Conservation (phyloP, 345 rosid genomes). For the Laguncularia racemosa region DNA sequence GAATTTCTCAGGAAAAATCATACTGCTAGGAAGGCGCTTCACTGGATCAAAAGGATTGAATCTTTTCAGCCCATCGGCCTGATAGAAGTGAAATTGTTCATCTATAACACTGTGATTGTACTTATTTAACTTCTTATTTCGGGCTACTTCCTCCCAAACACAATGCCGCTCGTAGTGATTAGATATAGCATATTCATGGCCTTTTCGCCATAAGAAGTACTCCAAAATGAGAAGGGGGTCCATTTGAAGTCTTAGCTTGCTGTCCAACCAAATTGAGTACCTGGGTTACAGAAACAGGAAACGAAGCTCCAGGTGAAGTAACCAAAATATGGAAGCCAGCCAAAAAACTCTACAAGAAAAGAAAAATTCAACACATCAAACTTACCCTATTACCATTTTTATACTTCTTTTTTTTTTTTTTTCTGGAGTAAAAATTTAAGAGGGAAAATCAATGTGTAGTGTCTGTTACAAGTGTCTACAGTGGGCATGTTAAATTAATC, state of each 20-base stretch:
- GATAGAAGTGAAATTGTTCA: slow-evolving; percentile 78
- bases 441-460: too few relatives aligned
- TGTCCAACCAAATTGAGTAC: slow-evolving; percentile 98
- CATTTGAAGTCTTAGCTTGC: slow-evolving; percentile 85
- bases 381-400: too few relatives aligned
- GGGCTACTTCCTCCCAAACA: slow-evolving; percentile 96
- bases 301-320: background rate
- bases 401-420: too few relatives aligned
- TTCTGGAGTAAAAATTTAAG: too few relatives aligned
- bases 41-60: slow-evolving; percentile 69
- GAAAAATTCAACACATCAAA: background rate
- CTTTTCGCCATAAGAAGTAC: slow-evolving; percentile 92
- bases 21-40: slow-evolving; percentile 97
- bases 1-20: slow-evolving; percentile 10
- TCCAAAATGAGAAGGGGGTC: slow-evolving; percentile 84
- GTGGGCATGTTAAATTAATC: too few relatives aligned
- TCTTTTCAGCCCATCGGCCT: slow-evolving; percentile 74
- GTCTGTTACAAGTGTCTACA: too few relatives aligned
- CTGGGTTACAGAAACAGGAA: slow-evolving; percentile 26
- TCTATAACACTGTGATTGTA: slow-evolving; percentile 84
- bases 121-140: slow-evolving; percentile 88
- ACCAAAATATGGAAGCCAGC: too few relatives aligned
- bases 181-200: slow-evolving; percentile 87
- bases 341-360: too few relatives aligned
- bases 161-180: slow-evolving; percentile 95